Conservation (phyloP, 768 basidiomycete genomes). For the Boletus vermiculosoides region DNA sequence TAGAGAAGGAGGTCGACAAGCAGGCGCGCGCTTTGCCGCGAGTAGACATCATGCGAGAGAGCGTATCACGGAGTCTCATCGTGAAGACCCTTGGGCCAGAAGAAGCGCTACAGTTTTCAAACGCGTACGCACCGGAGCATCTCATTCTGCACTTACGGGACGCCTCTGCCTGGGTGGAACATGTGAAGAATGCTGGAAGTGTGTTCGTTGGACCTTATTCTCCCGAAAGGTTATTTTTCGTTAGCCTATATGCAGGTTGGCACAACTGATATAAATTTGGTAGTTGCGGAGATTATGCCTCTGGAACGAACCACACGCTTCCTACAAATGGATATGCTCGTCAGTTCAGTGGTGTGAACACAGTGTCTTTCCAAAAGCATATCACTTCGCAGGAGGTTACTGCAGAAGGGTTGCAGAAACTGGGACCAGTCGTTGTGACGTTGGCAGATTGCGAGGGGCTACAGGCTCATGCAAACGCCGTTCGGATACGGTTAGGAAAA, state of each 20-base stretch:
- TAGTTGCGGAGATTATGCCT: conserved; percentile 98
- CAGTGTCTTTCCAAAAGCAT: conserved; percentile 96
- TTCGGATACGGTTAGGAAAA: conserved; percentile 68
- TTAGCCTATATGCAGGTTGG: background rate
- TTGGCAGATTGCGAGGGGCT: conserved; percentile 95
- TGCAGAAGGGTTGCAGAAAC: conserved; percentile 61
- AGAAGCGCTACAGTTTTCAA: conserved; percentile 86
- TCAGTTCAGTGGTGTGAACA: conserved; percentile 98
- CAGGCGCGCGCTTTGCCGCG: conserved; percentile 87
- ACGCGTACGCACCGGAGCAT: conserved; percentile 98
- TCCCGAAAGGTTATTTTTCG: conserved; percentile 79
- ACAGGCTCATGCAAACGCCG: conserved; percentile 94
- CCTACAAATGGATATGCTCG: conserved; percentile 96
- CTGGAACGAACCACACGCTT: conserved; percentile 97
- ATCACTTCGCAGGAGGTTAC: conserved; percentile 97
- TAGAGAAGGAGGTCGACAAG: conserved; percentile 81
- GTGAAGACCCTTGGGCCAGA: conserved; percentile 65
- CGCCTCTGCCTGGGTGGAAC: conserved; percentile 59
- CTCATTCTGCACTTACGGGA: conserved; percentile 85
- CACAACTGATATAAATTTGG: conserved; percentile 7
- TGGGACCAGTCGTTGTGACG: conserved; percentile 87
- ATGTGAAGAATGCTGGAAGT: conserved; percentile 90
- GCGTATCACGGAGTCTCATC: conserved; percentile 87
- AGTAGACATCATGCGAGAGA: conserved; percentile 87
- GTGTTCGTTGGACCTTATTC: conserved; percentile 95